Base-by-base conservation (phyloP, 1,284 basidiomycete genomes). In the Sanghuangporus baumii region DNA sequence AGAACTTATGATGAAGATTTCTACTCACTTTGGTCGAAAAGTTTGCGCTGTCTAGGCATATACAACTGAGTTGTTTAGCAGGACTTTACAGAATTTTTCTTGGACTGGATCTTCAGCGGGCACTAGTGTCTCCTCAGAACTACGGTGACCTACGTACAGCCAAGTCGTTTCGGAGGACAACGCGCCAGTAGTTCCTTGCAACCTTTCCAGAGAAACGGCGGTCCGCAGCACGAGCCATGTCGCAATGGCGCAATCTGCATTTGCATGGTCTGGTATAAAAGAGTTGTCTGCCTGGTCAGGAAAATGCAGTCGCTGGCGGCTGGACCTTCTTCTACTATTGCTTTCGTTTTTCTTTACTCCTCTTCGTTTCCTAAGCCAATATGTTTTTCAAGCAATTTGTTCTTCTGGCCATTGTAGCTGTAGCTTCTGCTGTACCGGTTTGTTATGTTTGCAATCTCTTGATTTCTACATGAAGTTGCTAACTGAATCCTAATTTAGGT, bases 321-420 rank as follows among this genome's bases (percentile, higher is more conserved):
- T 12, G 43, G 18, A 46, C 43, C 11, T 14, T 16, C 43, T 12
- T 16, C 43, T 12, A 14, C 14, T 46, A 46, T 46, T 46, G 6
- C 14, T 16, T 6, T 18, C 6, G 3, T 18, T n/a, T 6, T 46
- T 16, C 18, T 46, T 18, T 16, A 3, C 40, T 6, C 8, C 43
- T 46, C 18, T 46, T 12, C 43, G 14, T 46, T 14, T n/a, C 14
- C 14, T 16, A 16, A 14, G 43, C 18, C 43, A 46, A 46, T 46
- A 55, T 55, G 54, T 34, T 55, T 20, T 55, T 55, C 31, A 55
- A 55, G 26, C 54, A 55, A 37, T 12, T 55, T 8, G 54, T 55
- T 40, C 54, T 55, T 37, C 36, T 55, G 31, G 23, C 54, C 11
- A 40, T 55, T n/a, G n/a, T 37, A 9, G 54, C 54, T n/a, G 34